Evolutionary conservation across 352 stramenopile species (phyloP), one percentile per base, ranked within the genome.

Genomic region (Pythium pyrilobum): DNA sequence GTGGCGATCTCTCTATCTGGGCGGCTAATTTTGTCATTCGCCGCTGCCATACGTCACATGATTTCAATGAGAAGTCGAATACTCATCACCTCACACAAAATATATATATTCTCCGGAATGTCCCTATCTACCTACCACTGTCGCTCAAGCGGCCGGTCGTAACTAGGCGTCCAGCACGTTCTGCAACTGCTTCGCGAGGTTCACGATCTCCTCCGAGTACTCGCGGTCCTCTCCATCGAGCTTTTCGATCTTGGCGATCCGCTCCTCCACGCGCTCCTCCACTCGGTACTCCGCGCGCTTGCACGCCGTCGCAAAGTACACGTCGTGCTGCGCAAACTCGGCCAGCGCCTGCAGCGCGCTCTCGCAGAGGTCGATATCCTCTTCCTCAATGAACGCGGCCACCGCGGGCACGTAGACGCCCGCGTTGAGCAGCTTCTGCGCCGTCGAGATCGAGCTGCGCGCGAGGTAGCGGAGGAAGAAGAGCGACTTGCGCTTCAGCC

Each of bases 401-500:
- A 68, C 69, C 13, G 74, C 59, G 3, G 68, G 64, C 8, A 94
- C 49, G 48, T 74, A 89, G 24, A 78, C 72, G 24, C 61, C 69
- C 18, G 69, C 43, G 27, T 55, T 59, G 5, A 84, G 52, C 24
- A 92, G 57, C 12, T 69, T 27, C 42, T 81, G 65, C 0, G 78
- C 77, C 16, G 78, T 90, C 18, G 63, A 60, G 3, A 67, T 67
- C 7, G 71, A 77, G 39, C 70, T 87, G 55, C 78, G 72, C 41
- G 89, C 80, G 10, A 95, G 56, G 63, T 91, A 92, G 15, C 81
- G 80, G 53, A 90, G 56, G 44, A 95, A 84, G 58, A 95, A 95
- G 11, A 95, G 66, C 53, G 84, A 68, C 61, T 91, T 92, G 56
- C 84, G 81, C 61, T 90, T 76, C 44, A 95, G 64, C 5, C 81